Percentiles rank a stretch among this genome's conserved stretches.
phyloP scores from a whole-genome alignment of 306 rosid genomes.

The Cucumis melo region DNA sequence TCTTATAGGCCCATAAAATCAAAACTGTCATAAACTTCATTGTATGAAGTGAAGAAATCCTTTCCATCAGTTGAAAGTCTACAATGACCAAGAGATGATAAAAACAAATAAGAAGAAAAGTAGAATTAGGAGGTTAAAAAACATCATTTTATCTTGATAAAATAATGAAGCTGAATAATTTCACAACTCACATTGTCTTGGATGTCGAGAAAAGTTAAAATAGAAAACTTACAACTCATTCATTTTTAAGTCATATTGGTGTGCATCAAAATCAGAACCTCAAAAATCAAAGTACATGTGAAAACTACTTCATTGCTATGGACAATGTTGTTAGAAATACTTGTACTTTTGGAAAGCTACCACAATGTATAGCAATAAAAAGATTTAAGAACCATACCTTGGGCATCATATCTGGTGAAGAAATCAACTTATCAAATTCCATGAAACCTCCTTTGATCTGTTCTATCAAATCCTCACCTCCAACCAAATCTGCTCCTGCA shows the following conservation, averaged over 20 bases:
- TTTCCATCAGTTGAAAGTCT: conserved; percentile 74
- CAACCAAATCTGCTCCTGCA: conserved; percentile 98
- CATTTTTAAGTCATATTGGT: conserved; percentile 68
- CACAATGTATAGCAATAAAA: conserved; percentile 3
- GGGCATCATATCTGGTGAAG: conserved; percentile 99
- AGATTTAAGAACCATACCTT: conserved; percentile 51
- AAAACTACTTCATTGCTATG: background rate
- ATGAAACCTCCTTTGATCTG: conserved; percentile 94
- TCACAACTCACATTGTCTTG: too few species aligned
- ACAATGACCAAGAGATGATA: background rate
- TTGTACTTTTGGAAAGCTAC: background rate
- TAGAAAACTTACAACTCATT: too few species aligned
- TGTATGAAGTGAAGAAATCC: conserved; percentile 84
- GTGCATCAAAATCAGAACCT: conserved; percentile 76
- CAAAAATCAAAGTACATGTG: background rate
- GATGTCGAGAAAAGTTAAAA: too few species aligned
- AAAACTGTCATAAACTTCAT: conserved; percentile 75
- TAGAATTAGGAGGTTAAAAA: too few species aligned
- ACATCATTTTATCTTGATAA: too few species aligned
- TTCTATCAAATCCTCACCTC: conserved; percentile 98
- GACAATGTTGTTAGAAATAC: background rate
- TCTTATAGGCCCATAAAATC: conserved; percentile 89
- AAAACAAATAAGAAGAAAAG: background rate
- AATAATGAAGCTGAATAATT: too few species aligned
- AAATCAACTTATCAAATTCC: conserved; percentile 97